These are phyloP conservation scores for Mrakia gelida DNA, from an alignment of 768 basidiomycete species.

Conservation along the genomic window DNA sequence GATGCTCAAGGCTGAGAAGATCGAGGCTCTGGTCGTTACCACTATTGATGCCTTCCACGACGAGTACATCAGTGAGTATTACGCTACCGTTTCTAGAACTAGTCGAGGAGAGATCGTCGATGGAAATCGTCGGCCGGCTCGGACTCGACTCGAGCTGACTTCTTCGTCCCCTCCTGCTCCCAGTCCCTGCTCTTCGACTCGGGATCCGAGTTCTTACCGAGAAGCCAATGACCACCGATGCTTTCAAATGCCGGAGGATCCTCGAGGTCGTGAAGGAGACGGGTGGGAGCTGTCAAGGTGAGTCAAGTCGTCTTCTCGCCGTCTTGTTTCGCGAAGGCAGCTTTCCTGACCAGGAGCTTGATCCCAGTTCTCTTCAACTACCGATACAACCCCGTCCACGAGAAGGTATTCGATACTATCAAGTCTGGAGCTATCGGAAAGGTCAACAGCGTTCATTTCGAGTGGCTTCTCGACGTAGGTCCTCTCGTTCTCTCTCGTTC, in stretches of 20 bases:
- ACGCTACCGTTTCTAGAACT: not conserved
- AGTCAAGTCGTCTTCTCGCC: not conserved
- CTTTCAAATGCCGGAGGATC: conserved; percentile 51
- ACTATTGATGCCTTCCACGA: conserved; percentile 54
- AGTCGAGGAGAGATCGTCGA: too few species aligned
- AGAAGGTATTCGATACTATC: conserved; percentile 42
- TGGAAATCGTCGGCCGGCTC: too few species aligned
- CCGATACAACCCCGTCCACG: conserved; percentile 35
- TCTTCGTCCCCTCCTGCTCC: not conserved
- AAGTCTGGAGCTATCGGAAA: conserved; percentile 52
- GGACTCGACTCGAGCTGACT: not conserved
- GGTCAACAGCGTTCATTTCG: conserved; percentile 52
- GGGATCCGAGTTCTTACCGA: conserved; percentile 50
- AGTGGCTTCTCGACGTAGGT: conserved; percentile 51
- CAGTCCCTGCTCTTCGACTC: conserved; percentile 13
- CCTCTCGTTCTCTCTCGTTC: too few species aligned
- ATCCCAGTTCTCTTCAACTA: conserved; percentile 30
- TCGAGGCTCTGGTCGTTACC: conserved; percentile 53
- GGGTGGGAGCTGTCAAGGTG: conserved; percentile 35
- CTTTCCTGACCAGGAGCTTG: too few species aligned
- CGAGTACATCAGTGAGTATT: conserved; percentile 49
- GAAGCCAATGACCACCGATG: conserved; percentile 56
- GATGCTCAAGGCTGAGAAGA: conserved; percentile 51
- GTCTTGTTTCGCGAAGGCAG: not conserved
- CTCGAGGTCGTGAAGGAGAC: conserved; percentile 51